phyloP scores from a whole-genome alignment of 2,329 filamentous ascomycete species.

The Thielaviopsis populi region DNA sequence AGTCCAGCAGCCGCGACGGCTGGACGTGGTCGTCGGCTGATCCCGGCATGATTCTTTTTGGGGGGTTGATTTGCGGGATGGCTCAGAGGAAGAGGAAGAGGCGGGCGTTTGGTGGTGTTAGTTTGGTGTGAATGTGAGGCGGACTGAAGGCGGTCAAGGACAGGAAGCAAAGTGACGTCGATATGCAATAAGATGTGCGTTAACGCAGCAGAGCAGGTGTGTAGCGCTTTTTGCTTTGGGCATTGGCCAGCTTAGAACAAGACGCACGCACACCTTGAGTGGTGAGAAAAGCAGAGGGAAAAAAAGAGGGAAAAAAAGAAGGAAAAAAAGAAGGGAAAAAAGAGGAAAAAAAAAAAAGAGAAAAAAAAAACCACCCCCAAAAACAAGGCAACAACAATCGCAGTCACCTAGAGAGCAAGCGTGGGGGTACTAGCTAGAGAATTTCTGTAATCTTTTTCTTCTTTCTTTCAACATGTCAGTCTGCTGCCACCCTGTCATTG shows the following conservation, averaged over 20 bases:
- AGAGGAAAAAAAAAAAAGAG: too few relatives aligned
- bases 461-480: too few relatives aligned
- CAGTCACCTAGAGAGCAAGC: too few relatives aligned
- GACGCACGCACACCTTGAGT: too few relatives aligned
- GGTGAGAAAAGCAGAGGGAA: too few relatives aligned
- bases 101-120: neutral
- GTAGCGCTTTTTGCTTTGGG: neutral
- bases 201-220: neutral
- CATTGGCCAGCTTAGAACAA: neutral
- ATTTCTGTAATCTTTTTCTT: too few relatives aligned
- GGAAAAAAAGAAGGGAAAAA: too few relatives aligned
- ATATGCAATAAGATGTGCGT: constrained; percentile 1
- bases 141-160: neutral
- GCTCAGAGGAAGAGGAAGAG: neutral
- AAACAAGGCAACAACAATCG: too few relatives aligned
- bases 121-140: neutral
- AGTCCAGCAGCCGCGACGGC: neutral
- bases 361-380: too few relatives aligned
- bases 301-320: too few relatives aligned
- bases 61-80: neutral
- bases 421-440: too few relatives aligned
- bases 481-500: too few relatives aligned
- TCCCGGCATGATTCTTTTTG: neutral
- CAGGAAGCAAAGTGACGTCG: neutral
- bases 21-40: neutral